Evolutionary conservation across 768 basidiomycete species (phyloP).

Genomic region (Suillus variegatus): DNA sequence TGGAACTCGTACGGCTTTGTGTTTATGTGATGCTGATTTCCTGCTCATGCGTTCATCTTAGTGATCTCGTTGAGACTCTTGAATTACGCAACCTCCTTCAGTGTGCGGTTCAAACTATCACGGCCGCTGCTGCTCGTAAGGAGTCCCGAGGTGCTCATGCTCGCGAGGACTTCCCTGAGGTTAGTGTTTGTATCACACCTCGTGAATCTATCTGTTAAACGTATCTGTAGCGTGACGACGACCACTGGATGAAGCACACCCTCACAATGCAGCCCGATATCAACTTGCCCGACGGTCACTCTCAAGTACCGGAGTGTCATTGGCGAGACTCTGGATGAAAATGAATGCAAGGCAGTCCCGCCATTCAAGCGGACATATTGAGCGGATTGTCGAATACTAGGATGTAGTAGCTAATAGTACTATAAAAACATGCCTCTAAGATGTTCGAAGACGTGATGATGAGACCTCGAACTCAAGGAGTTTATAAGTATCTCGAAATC

Average conservation of each 20-base stretch:
- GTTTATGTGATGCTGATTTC: conserved; percentile 5
- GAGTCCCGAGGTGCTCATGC: conserved; percentile 99
- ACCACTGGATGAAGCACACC: conserved; percentile 93
- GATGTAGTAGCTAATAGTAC: too few species aligned
- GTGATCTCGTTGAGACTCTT: conserved; percentile 95
- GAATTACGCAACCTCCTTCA: conserved; percentile 96
- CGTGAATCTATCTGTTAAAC: conserved; percentile 8
- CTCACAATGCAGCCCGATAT: conserved; percentile 89
- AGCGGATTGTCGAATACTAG: background rate
- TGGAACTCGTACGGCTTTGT: conserved; percentile 89
- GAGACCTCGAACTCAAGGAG: too few species aligned
- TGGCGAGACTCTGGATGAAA: conserved; percentile 85
- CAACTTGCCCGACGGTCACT: conserved; percentile 78
- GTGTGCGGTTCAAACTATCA: conserved; percentile 94
- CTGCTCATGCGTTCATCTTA: conserved; percentile 31
- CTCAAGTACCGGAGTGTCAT: conserved; percentile 91
- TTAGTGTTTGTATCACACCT: conserved; percentile 33
- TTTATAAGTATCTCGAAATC: too few species aligned
- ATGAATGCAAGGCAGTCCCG: conserved; percentile 95
- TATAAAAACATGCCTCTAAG: too few species aligned
- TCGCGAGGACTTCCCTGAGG: conserved; percentile 96
- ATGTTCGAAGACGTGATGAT: too few species aligned
- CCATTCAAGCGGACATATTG: conserved; percentile 98
- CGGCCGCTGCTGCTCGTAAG: conserved; percentile 88
- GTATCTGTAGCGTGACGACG: conserved; percentile 79